Evolutionary conservation across 169 alveolate species (phyloP).

Genomic region (Babesia bovis): DNA sequence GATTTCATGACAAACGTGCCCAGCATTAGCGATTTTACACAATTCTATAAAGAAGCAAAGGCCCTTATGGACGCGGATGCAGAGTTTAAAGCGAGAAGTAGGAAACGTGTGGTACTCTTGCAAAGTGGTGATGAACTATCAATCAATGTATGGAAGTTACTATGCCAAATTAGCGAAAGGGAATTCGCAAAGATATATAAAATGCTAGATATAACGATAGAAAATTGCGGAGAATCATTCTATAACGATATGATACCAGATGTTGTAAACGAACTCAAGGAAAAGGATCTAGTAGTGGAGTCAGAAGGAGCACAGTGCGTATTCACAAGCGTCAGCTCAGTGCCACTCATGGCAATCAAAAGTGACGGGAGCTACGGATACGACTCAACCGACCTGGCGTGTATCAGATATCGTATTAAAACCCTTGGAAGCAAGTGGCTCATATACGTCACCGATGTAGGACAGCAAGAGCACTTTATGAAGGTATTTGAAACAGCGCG

Average conservation of each 20-base stretch:
- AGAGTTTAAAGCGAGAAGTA: conserved; percentile 82
- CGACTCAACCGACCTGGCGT: conserved; percentile 98
- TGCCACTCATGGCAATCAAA: conserved; percentile 94
- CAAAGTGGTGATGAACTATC: conserved; percentile 86
- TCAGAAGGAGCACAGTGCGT: conserved; percentile 94
- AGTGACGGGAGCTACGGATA: conserved; percentile 99
- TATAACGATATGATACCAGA: conserved; percentile 89
- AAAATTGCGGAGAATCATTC: conserved; percentile 93
- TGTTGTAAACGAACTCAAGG: conserved; percentile 82
- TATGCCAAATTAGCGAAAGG: conserved; percentile 84
- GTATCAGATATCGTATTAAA: conserved; percentile 80
- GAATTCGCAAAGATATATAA: conserved; percentile 83
- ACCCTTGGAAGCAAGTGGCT: conserved; percentile 86
- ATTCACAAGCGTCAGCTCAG: conserved; percentile 77
- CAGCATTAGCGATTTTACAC: conserved; percentile 91
- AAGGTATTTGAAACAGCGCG: conserved; percentile 92
- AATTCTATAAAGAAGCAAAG: conserved; percentile 94
- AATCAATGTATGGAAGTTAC: conserved; percentile 82
- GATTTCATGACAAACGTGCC: conserved; percentile 88
- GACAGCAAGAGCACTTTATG: conserved; percentile 93
- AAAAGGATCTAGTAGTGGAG: conserved; percentile 78
- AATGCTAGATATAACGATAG: conserved; percentile 80
- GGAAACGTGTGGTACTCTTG: conserved; percentile 85
- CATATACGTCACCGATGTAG: conserved; percentile 94
- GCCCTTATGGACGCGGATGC: conserved; percentile 80